Conservation (phyloP, 441 rosid genomes). For the Pelargonium myrrhifolium region DNA sequence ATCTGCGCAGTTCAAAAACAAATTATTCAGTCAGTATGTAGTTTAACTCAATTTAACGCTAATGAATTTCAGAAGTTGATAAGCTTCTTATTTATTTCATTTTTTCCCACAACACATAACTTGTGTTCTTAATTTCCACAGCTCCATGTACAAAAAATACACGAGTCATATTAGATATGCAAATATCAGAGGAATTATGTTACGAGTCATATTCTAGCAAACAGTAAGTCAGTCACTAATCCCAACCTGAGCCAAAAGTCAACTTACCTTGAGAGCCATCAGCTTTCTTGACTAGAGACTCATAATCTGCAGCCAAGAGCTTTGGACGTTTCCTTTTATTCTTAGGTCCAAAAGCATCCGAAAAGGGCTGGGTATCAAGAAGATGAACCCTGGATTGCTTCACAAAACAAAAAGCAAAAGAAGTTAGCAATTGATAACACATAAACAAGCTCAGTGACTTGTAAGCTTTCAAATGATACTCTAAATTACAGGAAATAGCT, state of each 20-base stretch:
- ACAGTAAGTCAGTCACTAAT: neutral
- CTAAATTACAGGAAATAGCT: neutral
- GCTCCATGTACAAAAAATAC: neutral
- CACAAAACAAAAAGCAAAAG: constrained; percentile 14
- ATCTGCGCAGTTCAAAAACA: constrained; percentile 38
- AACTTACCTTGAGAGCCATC: constrained; percentile 69
- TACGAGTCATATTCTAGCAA: neutral
- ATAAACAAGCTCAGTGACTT: neutral
- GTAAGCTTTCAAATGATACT: neutral
- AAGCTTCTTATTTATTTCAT: neutral
- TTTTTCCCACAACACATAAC: neutral
- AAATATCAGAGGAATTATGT: neutral
- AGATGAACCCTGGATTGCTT: constrained; percentile 91
- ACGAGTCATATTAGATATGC: neutral
- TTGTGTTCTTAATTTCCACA: neutral
- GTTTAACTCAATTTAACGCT: neutral
- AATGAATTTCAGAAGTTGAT: neutral
- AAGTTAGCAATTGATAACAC: constrained; percentile 7
- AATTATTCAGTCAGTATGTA: neutral
- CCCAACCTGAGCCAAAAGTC: neutral
- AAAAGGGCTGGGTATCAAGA: constrained; percentile 72
- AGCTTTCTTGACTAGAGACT: constrained; percentile 65
- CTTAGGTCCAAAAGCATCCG: constrained; percentile 80
- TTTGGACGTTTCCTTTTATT: constrained; percentile 76
- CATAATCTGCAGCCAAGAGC: constrained; percentile 77